Base-by-base conservation (phyloP, 108 stramenopile species). In the Nannochloropsis salina region DNA sequence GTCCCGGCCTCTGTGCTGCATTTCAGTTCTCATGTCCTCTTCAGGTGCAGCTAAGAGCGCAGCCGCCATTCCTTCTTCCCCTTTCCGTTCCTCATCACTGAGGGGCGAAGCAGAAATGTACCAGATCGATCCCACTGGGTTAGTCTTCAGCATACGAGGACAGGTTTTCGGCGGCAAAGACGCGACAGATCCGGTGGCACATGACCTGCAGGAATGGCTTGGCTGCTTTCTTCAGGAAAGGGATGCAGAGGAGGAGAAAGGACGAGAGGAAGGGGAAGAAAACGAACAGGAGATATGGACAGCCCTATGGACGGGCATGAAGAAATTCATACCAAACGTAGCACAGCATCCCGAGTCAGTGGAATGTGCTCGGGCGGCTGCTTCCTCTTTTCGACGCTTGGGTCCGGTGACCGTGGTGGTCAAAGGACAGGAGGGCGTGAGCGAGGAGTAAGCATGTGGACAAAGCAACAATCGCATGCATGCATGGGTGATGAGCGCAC, bases 141-240 rank as follows among this genome's bases (percentile, higher is more conserved):
- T 74, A 74, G 61, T 74, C 20, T 74, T 74, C 15, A n/a, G 61
- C n/a, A n/a, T 74, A n/a, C 61, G 61, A 2, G 61, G 61, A 74
- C 61, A 74, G 61, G 61, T n/a, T 3, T 74, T 74, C 61, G 61
- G 61, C n/a, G 61, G 61, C 4, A 6, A n/a, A n/a, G 20, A n/a
- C 61, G 61, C n/a, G 61, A n/a, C 15, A n/a, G 61, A 74, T 74
- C 61, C 61, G 20, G 61, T 74, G 61, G 61, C 61, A 74, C 61
- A 74, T 74, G 61, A 74, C 20, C 61, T 74, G 61, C 61, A 74
- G 61, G 61, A 74, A 8, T 74, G 61, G 61, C n/a, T 74, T 15
- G 61, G 8, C 20, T n/a, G 3, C 3, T 74, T 74, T n/a, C 20
- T 15, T 15, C 61, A n/a, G 15, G 61, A 74, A 15, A n/a, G 8